These are phyloP conservation scores for Cyclotella cryptica DNA, from an alignment of 108 stramenopile species.

Conservation along the genomic window DNA sequence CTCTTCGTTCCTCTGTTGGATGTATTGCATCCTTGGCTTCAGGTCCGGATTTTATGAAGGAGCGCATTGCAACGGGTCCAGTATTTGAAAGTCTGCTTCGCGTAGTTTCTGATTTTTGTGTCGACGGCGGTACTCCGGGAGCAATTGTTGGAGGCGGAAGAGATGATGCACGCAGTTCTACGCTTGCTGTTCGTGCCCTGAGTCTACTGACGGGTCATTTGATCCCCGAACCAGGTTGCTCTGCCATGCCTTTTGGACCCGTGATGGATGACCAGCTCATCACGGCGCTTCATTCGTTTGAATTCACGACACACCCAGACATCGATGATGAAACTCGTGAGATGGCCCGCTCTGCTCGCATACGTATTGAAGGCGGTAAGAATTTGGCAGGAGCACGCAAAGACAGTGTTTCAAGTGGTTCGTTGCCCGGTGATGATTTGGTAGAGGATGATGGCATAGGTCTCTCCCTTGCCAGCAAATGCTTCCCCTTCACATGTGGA, in stretches of 20 bases:
- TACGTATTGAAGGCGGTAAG: slow-evolving; percentile 78
- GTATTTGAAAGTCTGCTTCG: slow-evolving; percentile 89
- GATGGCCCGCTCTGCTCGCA: slow-evolving; percentile 78
- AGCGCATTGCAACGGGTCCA: slow-evolving; percentile 84
- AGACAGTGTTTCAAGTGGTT: slow-evolving; percentile 41
- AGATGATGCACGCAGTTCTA: slow-evolving; percentile 85
- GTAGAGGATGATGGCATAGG: slow-evolving; percentile 50
- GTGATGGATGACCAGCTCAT: slow-evolving; percentile 85
- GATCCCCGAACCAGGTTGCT: slow-evolving; percentile 79
- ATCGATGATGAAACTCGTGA: slow-evolving; percentile 62
- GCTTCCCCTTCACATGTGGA: slow-evolving; percentile 52
- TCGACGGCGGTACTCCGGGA: slow-evolving; percentile 89
- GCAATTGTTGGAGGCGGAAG: slow-evolving; percentile 91
- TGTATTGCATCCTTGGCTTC: slow-evolving; percentile 90
- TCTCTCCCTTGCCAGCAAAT: slow-evolving; percentile 44
- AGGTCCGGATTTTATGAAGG: slow-evolving; percentile 93
- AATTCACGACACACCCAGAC: slow-evolving; percentile 61
- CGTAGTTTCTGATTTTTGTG: slow-evolving; percentile 89
- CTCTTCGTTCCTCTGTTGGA: slow-evolving; percentile 87
- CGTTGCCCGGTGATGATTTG: slow-evolving; percentile 40
- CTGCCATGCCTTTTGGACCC: slow-evolving; percentile 79
- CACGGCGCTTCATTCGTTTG: slow-evolving; percentile 78
- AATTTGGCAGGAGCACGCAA: slow-evolving; percentile 36
- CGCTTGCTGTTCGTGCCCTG: slow-evolving; percentile 82
- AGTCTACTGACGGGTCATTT: slow-evolving; percentile 80